Conservation (phyloP, 2,329 filamentous ascomycete genomes). For the Cladosporium phlei region DNA sequence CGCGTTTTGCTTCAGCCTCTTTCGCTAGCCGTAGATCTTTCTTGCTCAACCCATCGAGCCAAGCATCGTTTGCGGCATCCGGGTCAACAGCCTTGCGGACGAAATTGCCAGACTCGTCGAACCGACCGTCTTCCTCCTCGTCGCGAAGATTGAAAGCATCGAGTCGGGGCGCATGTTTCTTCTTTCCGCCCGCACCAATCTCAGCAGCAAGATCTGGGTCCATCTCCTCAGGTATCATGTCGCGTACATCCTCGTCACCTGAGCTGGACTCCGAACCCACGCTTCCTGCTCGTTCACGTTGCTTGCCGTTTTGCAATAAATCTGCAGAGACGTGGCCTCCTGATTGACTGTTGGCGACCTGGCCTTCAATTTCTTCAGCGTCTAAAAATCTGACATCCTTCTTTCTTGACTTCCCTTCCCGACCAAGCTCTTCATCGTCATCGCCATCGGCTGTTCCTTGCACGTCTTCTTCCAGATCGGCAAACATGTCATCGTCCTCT, state of each 20-base stretch:
- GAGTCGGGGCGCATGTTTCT: constrained; percentile 86
- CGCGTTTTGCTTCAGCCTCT: constrained; percentile 79
- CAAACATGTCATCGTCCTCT: constrained; percentile 78
- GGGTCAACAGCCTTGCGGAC: constrained; percentile 84
- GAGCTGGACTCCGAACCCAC: constrained; percentile 29
- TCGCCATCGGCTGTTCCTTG: constrained; percentile 41
- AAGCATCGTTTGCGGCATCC: constrained; percentile 84
- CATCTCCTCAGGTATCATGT: constrained; percentile 53
- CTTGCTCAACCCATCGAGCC: constrained; percentile 88
- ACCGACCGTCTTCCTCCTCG: constrained; percentile 88
- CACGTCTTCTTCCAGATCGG: constrained; percentile 57
- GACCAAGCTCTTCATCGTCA: constrained; percentile 49
- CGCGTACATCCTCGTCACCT: constrained; percentile 60
- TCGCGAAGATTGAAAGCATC: constrained; percentile 92
- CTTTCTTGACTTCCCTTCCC: constrained; percentile 57
- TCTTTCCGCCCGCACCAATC: constrained; percentile 82
- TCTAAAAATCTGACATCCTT: constrained; percentile 59
- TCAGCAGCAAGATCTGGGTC: constrained; percentile 78
- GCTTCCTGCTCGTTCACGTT: constrained; percentile 31
- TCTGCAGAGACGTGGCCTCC: constrained; percentile 62
- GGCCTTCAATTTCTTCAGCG: constrained; percentile 68
- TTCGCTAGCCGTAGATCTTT: constrained; percentile 87
- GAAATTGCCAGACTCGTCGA: constrained; percentile 87
- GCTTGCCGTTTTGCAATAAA: constrained; percentile 54
- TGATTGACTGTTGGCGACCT: constrained; percentile 67